Conservation (phyloP, 805 yeast species). For the Wickerhamiella parazyma region DNA sequence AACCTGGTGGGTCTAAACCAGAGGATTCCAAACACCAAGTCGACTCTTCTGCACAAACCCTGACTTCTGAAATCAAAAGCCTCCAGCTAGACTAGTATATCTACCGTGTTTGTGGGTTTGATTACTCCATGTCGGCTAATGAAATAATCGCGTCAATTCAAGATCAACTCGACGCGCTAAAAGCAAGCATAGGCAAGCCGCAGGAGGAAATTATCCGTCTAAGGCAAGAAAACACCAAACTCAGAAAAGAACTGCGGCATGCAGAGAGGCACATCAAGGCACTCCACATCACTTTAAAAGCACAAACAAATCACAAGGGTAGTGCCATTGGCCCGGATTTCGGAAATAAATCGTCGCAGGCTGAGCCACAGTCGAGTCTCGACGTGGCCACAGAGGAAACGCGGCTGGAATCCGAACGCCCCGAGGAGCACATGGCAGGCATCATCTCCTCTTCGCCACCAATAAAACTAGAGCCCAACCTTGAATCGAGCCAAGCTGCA, state of each 20-base stretch:
- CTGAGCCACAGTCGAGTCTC: background rate
- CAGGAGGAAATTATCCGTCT: background rate
- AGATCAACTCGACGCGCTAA: background rate
- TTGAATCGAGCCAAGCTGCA: background rate
- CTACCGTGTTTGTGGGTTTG: too few species aligned
- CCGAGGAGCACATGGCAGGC: background rate
- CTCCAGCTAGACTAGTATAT: too few species aligned
- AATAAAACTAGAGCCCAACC: background rate
- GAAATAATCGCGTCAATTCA: background rate
- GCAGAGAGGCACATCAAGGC: background rate
- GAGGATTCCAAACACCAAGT: too few species aligned
- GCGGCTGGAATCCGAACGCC: background rate
- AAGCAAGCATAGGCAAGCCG: background rate
- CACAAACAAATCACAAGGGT: background rate
- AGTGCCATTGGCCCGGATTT: too few species aligned
- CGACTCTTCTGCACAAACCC: too few species aligned
- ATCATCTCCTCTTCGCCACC: background rate
- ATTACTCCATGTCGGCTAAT: too few species aligned
- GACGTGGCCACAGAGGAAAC: background rate
- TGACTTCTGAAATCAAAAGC: too few species aligned
- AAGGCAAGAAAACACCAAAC: background rate
- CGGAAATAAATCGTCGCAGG: background rate
- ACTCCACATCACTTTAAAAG: background rate
- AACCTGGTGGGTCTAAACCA: too few species aligned
- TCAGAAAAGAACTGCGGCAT: background rate